Percentiles rank a stretch among this genome's conserved stretches.
Evolutionary conservation across 2,329 filamentous ascomycete genomes (phyloP).

Genomic region (Cadophora luteo-olivacea): DNA sequence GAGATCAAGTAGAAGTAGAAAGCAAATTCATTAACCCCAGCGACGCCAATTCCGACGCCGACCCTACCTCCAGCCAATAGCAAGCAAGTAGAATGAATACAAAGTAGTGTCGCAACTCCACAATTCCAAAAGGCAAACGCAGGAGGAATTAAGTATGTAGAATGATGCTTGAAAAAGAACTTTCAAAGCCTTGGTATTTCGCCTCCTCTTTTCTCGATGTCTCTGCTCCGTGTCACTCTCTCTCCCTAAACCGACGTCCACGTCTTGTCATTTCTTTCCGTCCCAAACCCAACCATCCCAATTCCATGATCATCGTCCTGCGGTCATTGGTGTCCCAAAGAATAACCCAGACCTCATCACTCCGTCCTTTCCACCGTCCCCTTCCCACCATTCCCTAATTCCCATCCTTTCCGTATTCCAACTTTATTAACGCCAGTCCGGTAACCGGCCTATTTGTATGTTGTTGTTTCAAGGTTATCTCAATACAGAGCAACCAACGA

Average conservation of each 20-base stretch:
- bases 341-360: slow-evolving; percentile 14
- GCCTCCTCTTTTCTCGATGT: slow-evolving; percentile 10
- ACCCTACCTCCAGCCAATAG: background rate
- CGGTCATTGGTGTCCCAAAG: slow-evolving; percentile 11
- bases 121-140: background rate
- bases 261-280: background rate
- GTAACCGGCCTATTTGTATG: slow-evolving; percentile 27
- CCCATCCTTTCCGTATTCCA: slow-evolving; percentile 11
- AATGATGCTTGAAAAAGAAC: background rate
- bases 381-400: background rate
- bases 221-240: background rate
- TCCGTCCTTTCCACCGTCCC: slow-evolving; percentile 1
- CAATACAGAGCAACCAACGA: slow-evolving; percentile 15
- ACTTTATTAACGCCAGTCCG: slow-evolving; percentile 36
- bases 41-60: background rate
- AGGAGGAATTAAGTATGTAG: background rate
- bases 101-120: background rate
- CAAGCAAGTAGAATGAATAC: background rate
- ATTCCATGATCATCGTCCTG: slow-evolving; percentile 18
- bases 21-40: background rate
- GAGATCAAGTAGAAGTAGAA: background rate
- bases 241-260: background rate
- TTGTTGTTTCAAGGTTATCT: slow-evolving; percentile 18
- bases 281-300: background rate
- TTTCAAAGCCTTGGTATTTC: slow-evolving; percentile 4